Evolutionary conservation across 192 early-diverging fungal genomes (phyloP).

Genomic region (Gamsiella multidivaricata): DNA sequence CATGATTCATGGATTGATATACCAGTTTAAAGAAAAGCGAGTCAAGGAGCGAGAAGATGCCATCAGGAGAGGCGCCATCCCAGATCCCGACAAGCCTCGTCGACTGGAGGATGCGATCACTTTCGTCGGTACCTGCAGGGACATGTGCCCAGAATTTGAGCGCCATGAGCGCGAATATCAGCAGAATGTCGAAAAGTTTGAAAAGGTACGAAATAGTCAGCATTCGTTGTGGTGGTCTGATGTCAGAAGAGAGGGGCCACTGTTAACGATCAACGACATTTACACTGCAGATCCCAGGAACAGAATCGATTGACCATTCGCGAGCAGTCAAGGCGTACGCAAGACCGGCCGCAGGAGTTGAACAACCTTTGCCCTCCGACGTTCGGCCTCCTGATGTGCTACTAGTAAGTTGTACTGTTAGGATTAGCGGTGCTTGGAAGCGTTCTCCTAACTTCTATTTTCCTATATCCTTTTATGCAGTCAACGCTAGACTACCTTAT

Average conservation of each 20-base stretch:
- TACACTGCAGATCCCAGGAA: slow-evolving; percentile 62
- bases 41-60: slow-evolving; percentile 71
- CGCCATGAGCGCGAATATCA: slow-evolving; percentile 85
- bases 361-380: slow-evolving; percentile 88
- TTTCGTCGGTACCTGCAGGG: slow-evolving; percentile 82
- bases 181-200: slow-evolving; percentile 76
- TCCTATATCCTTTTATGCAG: background rate
- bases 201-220: slow-evolving; percentile 63
- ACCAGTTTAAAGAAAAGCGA: slow-evolving; percentile 73
- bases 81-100: slow-evolving; percentile 63
- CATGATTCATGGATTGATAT: too few relatives aligned
- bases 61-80: slow-evolving; percentile 67
- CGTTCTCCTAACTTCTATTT: too few relatives aligned
- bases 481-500: slow-evolving; percentile 77
- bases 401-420: slow-evolving; percentile 56
- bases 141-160: slow-evolving; percentile 94
- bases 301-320: slow-evolving; percentile 69
- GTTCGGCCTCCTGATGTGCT: slow-evolving; percentile 84
- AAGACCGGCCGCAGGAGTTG: slow-evolving; percentile 86
- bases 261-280: too few relatives aligned
- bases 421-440: too few relatives aligned
- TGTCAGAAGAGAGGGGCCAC: too few relatives aligned
- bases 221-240: too few relatives aligned
- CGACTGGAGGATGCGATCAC: slow-evolving; percentile 72
- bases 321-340: slow-evolving; percentile 86